Conservation (phyloP, 345 rosid genomes). For the Citrus reticulata region DNA sequence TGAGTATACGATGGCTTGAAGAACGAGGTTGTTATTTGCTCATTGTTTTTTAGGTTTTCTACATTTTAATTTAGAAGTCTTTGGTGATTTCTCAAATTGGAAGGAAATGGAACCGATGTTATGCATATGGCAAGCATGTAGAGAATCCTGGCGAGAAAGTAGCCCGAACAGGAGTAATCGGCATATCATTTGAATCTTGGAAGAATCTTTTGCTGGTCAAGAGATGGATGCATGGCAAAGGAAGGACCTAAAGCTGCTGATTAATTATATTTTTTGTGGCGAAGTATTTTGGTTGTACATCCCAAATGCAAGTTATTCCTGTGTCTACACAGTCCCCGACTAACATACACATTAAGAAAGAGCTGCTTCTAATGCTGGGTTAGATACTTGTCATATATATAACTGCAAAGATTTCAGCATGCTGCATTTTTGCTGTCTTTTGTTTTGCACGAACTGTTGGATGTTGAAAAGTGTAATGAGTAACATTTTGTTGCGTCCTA, state of each 20-base stretch:
- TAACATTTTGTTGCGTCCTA: too few species aligned
- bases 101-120: background rate
- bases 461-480: too few species aligned
- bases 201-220: background rate
- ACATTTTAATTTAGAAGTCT: background rate
- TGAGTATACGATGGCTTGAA: background rate
- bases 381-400: too few species aligned
- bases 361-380: too few species aligned
- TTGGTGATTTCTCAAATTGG: background rate
- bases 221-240: background rate
- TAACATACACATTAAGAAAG: too few species aligned
- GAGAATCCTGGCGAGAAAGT: background rate
- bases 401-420: too few species aligned
- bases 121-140: background rate
- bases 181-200: background rate
- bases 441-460: too few species aligned
- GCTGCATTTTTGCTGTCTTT: too few species aligned
- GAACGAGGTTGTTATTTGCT: background rate
- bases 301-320: too few species aligned
- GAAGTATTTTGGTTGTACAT: too few species aligned
- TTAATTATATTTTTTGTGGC: too few species aligned
- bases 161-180: background rate
- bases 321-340: too few species aligned
- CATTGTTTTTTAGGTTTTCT: background rate
- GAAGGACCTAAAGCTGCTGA: background rate